Evolutionary conservation across 805 yeast species (phyloP).

Genomic region (Kodamaea neixiangensis): DNA sequence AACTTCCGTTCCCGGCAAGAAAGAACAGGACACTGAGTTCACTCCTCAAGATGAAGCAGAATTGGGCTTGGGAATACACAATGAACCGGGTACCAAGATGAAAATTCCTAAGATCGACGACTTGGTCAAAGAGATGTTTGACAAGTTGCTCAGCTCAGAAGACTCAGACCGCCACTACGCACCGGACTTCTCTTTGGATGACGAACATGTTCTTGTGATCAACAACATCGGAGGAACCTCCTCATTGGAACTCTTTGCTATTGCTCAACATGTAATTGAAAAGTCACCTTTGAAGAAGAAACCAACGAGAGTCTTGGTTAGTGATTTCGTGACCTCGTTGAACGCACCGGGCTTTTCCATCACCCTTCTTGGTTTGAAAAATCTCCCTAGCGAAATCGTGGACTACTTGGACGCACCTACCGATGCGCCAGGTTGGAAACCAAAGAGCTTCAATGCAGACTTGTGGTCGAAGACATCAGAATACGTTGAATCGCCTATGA

Average conservation of each 20-base stretch:
- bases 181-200: constrained; percentile 51
- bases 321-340: constrained; percentile 84
- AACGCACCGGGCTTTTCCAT: constrained; percentile 92
- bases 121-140: constrained; percentile 56
- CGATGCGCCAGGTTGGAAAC: constrained; percentile 82
- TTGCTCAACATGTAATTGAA: constrained; percentile 59
- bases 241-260: constrained; percentile 71
- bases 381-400: constrained; percentile 44
- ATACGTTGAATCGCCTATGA: constrained; percentile 32
- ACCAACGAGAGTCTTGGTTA: constrained; percentile 71
- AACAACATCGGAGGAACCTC: constrained; percentile 93
- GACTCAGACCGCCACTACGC: constrained; percentile 85
- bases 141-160: constrained; percentile 57
- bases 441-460: constrained; percentile 32
- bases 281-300: constrained; percentile 53
- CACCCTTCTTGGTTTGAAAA: constrained; percentile 71
- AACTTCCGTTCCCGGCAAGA: constrained; percentile 83
- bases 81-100: constrained; percentile 82
- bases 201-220: constrained; percentile 68
- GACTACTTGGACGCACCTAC: constrained; percentile 70
- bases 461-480: constrained; percentile 29
- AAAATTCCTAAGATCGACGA: constrained; percentile 69
- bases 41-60: constrained; percentile 71
- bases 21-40: constrained; percentile 39
- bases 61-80: constrained; percentile 94